Evolutionary conservation across 2,329 filamentous ascomycete species (phyloP), one percentile per base, ranked within the genome.

Genomic region (Trichoderma cornu-damae): DNA sequence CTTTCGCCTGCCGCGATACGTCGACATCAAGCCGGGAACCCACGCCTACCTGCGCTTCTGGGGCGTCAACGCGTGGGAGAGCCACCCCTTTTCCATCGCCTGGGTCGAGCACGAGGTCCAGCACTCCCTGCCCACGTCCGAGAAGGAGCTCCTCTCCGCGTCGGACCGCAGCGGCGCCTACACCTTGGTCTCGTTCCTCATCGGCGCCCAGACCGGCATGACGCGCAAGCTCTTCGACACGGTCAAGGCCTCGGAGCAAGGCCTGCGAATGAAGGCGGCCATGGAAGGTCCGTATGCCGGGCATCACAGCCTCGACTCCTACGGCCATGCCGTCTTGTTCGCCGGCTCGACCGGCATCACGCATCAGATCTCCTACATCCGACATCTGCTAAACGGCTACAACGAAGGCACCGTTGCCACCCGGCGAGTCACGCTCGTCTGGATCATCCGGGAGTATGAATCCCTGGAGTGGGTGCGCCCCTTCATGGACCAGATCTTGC

Each of bases 311-410:
- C 85, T 97, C 62, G 86, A 91, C 72, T 96, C 92, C 6, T 97
- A 96, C 72, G 93, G 94, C 37, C 94, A 95, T 42, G 85, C 87
- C 43, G 83, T 99, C 61, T 86, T 99, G 57, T 91, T 96, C 68
- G 92, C 93, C 11, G 92, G 91, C 57, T 90, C 93, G 58, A 91
- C 94, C 4, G 94, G 94, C 61, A 97, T 99, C 73, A 96, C 93
- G 1, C 93, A 97, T 71, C 91, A 96, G 70, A 83, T 97, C 28
- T 89, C 91, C 32, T 96, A 95, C 70, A 81, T 96, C 7, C 86
- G 85, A 56, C 87, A 94, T 51, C 77, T 93, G 4, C 80, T 93
- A 59, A 75, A 84, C 54, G 87, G 87, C 3, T 87, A 82, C 70
- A 83, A 84, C 54, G 77, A 83, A 1, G 83, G 84, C 59, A 91